phyloP scores from a whole-genome alignment of 768 basidiomycete genomes.

The Russula vinacea region DNA sequence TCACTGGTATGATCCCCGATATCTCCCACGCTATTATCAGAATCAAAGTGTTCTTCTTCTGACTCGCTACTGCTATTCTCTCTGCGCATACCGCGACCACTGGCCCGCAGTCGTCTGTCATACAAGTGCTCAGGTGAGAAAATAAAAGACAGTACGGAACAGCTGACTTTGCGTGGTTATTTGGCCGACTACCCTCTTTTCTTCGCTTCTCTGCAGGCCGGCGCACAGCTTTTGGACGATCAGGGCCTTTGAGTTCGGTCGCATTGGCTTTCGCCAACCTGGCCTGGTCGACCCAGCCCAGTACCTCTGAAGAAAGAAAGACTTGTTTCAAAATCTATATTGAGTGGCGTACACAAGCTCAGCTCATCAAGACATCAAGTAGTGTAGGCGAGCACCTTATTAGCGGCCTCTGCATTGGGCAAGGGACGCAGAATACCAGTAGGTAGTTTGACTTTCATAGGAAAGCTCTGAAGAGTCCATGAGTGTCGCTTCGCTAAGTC shows the following conservation, averaged over 20 bases:
- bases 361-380: background rate
- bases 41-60: conserved; percentile 31
- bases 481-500: conserved; percentile 55
- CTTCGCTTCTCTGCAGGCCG: conserved; percentile 58
- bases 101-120: conserved; percentile 31
- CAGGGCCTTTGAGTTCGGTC: conserved; percentile 34
- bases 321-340: conserved; percentile 64
- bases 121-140: conserved; percentile 10
- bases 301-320: conserved; percentile 62
- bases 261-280: conserved; percentile 36
- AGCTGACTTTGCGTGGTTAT: conserved; percentile 50
- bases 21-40: conserved; percentile 30
- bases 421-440: conserved; percentile 75
- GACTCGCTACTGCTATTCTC: conserved; percentile 35
- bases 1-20: conserved; percentile 20
- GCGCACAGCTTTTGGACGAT: conserved; percentile 44
- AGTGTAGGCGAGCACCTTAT: conserved; percentile 46
- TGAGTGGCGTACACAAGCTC: background rate
- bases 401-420: conserved; percentile 60
- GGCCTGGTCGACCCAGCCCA: conserved; percentile 54
- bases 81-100: conserved; percentile 32
- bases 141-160: background rate
- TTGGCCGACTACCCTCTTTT: conserved; percentile 45
- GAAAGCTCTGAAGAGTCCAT: conserved; percentile 78
- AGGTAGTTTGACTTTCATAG: conserved; percentile 76